Evolutionary conservation across 495 filamentous ascomycete genomes (phyloP), one percentile per base, ranked within the genome.

Genomic region (Podospora didyma): DNA sequence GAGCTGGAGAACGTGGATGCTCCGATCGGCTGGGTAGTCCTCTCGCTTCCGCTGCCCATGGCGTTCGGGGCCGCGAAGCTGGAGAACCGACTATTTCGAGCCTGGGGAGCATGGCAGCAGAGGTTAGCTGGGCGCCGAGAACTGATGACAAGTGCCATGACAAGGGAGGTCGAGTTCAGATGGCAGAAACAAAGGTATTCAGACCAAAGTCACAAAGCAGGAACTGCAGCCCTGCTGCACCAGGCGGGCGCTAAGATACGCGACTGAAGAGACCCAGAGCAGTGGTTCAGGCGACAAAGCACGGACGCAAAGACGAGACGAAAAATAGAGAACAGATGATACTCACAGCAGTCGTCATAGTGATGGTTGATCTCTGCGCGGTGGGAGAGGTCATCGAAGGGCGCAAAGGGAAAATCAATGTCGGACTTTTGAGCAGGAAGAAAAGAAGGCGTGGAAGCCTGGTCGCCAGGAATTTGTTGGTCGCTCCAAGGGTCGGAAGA

Each of bases 1-100:
- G 75, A 77, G 51, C 73, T 67, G 66, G 81, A 77, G 34, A 75
- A 66, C 73, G 49, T 75, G 66, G 64, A 80, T n/a, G 57, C 64
- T 56, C 50, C 65, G 42, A 69, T 56, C 44, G 70, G 58, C 60
- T 73, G 73, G 23, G 71, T 57, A 47, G 69, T 63, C 53, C 64
- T 73, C 17, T 73, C 69, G 49, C 65, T 61, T 37, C 66, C 72
- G 67, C 75, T 71, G 26, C 46, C 42, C 49, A 67, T 64, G 39
- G 51, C 9, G 26, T 31, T 31, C 9, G 26, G 39, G n/a, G 7
- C 62, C 26, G 51, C 62, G 56, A 74, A 66, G 54, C 65, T 66
- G 16, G 70, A 62, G 46, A 74, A 73, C 23, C 65, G 67, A 58
- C 67, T 72, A 24, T 69, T 57, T 49, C 70, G 66, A 37, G 58